Percentiles rank a stretch among this genome's conserved stretches.
Evolutionary conservation across 495 filamentous ascomycete genomes (phyloP).

Genomic region (Daldinia childiae): DNA sequence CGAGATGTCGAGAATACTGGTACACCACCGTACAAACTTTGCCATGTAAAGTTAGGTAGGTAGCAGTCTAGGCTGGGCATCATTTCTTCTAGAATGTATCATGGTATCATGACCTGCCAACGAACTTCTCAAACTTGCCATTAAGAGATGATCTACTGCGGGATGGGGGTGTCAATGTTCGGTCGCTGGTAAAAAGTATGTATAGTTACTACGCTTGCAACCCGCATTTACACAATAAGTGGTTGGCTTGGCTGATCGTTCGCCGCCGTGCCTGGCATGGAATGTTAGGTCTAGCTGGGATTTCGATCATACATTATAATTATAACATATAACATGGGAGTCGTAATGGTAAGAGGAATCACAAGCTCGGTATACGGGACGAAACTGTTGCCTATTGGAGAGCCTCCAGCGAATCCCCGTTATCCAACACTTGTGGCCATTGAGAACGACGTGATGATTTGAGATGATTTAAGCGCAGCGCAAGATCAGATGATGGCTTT

Average conservation of each 20-base stretch:
- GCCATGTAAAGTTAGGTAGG: constrained; percentile 29
- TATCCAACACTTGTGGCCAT: background rate
- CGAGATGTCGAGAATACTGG: constrained; percentile 22
- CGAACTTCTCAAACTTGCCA: constrained; percentile 22
- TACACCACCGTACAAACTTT: constrained; percentile 26
- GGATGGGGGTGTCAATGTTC: constrained; percentile 8
- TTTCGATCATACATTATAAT: constrained; percentile 8
- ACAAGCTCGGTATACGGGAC: constrained; percentile 20
- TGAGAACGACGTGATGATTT: constrained; percentile 10
- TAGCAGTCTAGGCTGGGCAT: constrained; percentile 19
- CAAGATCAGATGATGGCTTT: constrained; percentile 29
- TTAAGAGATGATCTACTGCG: constrained; percentile 25
- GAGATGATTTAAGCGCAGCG: background rate
- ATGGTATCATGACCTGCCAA: constrained; percentile 4
- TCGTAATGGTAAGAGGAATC: constrained; percentile 10
- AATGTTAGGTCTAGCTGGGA: constrained; percentile 28
- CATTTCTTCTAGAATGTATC: constrained; percentile 39
- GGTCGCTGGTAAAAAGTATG: constrained; percentile 24
- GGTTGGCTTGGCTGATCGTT: constrained; percentile 1
- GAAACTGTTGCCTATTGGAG: constrained; percentile 21
- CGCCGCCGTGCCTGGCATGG: constrained; percentile 27
- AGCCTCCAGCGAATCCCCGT: constrained; percentile 20
- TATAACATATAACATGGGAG: constrained; percentile 10
- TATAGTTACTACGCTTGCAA: constrained; percentile 20
- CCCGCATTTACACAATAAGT: background rate